Evolutionary conservation across 2,329 filamentous ascomycete species (phyloP), one percentile per base, ranked within the genome.

Genomic region (Shiraia bambusicola): DNA sequence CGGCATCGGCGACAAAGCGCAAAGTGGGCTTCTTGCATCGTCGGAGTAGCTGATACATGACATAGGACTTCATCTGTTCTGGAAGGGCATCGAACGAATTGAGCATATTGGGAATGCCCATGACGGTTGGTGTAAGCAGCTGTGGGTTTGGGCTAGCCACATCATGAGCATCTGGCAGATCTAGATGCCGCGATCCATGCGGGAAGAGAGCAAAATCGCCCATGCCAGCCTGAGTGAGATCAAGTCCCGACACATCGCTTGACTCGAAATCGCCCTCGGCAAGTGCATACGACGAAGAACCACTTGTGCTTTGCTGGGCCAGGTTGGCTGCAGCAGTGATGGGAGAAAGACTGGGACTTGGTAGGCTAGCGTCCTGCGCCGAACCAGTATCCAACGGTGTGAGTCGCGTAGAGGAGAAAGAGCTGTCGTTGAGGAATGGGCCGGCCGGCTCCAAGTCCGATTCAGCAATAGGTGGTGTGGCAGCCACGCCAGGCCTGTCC

Each of bases 1-100:
- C 91, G 11, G 90, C 84, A 53, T 90, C 84, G 26, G 92, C 90
- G 40, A 98, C 85, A 40, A 95, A 84, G 60, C 93, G 89, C 4
- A 98, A 76, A 0, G 91, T 95, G 29, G 89, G 86, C 54, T 94
- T 87, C 5, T 89, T 82, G 61, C 91, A 97, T 33, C 93, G 81
- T 42, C 88, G 85, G 17, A 98, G 78, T 40, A 98, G 82, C 64
- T 98, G 92, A 65, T 94, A 97, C 83, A 98, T 95, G 71, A 98
- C 85, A 63, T 95, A 95, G 0, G 87, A 87, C 71, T 98, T 93
- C 80, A 98, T 83, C 58, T 93, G 86, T 31, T 87, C 82, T 2
- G 92, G 90, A 78, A 98, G 87, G 6, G 86, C 81, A 65, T 97
- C 92, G 58, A 97, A 98, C 2, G 84, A 84, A 56, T 95, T 87